Percentiles rank a stretch among this genome's conserved stretches.
Evolutionary conservation across 805 yeast species (phyloP).

Genomic region (Kluyveromyces wickerhamii): DNA sequence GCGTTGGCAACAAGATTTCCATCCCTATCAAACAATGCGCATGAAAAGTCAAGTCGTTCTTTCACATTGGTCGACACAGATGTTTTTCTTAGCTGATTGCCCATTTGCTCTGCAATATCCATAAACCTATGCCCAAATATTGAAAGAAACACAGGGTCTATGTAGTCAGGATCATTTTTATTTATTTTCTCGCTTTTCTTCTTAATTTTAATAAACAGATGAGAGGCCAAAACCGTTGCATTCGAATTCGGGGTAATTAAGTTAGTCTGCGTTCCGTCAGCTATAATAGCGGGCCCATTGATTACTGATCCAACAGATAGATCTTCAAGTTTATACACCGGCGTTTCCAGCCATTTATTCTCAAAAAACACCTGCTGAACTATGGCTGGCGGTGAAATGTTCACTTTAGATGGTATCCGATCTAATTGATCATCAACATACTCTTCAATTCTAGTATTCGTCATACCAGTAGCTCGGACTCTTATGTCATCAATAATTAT

Average conservation of each 20-base stretch:
- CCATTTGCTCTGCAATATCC: conserved; percentile 41
- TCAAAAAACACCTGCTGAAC: not conserved
- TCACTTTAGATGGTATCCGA: conserved; percentile 1
- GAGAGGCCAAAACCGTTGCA: conserved; percentile 32
- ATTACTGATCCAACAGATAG: conserved; percentile 20
- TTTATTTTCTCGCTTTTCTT: not conserved
- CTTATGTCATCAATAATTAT: conserved; percentile 20
- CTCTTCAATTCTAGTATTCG: conserved; percentile 8
- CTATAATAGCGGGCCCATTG: conserved; percentile 29
- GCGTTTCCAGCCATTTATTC: conserved; percentile 13
- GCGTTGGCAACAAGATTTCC: conserved; percentile 37
- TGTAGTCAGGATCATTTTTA: conserved; percentile 21
- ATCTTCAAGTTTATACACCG: conserved; percentile 10
- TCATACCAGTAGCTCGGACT: conserved; percentile 21
- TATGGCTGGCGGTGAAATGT: not conserved
- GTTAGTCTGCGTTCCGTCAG: conserved; percentile 27
- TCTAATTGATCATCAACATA: conserved; percentile 19
- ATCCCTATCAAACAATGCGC: conserved; percentile 36
- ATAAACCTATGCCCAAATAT: conserved; percentile 36
- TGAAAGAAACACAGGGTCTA: conserved; percentile 35
- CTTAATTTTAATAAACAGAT: conserved; percentile 26
- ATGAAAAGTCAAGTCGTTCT: conserved; percentile 37
- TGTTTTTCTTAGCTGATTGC: conserved; percentile 34
- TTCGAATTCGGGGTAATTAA: conserved; percentile 29
- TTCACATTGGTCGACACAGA: conserved; percentile 35